Percentiles rank a stretch among this genome's conserved stretches.
These are phyloP conservation scores for Cardamine chenopodiifolia DNA, from an alignment of 345 rosid genomes.

Conservation along the genomic window DNA sequence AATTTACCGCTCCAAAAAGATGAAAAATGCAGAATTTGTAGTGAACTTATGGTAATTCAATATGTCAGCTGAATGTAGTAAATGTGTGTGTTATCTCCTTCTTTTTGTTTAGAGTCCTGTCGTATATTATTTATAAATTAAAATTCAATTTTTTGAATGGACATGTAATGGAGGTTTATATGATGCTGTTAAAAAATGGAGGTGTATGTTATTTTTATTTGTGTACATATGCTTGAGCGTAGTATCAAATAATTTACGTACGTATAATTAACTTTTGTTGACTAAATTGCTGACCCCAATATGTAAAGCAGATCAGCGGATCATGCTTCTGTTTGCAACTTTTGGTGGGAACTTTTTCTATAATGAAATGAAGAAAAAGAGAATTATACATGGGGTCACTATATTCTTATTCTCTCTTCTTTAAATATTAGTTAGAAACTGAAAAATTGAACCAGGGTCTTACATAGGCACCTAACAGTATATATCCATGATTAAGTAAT, in stretches of 20 bases:
- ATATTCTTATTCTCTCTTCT: neutral
- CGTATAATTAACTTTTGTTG: neutral
- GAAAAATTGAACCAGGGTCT: neutral
- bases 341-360: constrained; percentile 22
- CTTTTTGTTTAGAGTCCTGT: neutral
- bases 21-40: neutral
- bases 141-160: neutral
- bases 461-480: neutral
- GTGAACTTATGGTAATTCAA: neutral
- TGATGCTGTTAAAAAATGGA: neutral
- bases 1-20: neutral
- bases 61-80: neutral
- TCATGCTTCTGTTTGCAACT: constrained; percentile 12
- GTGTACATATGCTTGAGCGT: constrained; percentile 9
- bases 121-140: neutral
- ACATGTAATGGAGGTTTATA: neutral
- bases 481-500: neutral
- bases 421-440: neutral
- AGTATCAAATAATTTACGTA: neutral
- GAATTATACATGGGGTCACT: neutral
- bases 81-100: neutral
- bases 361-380: constrained; percentile 7
- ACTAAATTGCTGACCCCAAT: constrained; percentile 4
- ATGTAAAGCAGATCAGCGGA: constrained; percentile 5
- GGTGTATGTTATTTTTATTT: neutral